Evolutionary conservation across 129 eudicot genomes (phyloP), one percentile per base, ranked within the genome.

Genomic region (Cynara cardunculus): DNA sequence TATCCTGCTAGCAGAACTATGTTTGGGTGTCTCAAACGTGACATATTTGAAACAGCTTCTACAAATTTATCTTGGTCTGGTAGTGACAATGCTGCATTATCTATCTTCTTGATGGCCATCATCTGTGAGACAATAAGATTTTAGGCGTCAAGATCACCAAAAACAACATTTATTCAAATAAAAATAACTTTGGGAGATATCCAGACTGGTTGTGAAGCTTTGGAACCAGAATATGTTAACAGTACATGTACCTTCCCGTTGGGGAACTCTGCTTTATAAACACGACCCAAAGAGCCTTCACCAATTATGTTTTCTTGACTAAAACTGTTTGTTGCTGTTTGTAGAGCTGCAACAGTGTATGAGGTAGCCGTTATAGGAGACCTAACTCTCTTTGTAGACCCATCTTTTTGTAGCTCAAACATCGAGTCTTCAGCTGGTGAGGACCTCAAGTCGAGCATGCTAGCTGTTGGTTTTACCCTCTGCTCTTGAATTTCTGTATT

Each of bases 271-370:
- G 97, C 99, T 86, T 86, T 92, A 81, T 95, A 95, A 85, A 95
- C 97, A 67, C 99, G 99, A 44, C 99, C 99, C 71, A 95, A 90
- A 28, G 99, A 95, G 64, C 99, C 99, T 89, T 95, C 99, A 74
- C 99, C 99, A 11, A 95, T 78, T 41, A 95, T 85, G 82, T 95
- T 92, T 73, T 92, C 99, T 89, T 95, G 99, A 81, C 88, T 90
- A 83, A 95, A 95, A 91, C 97, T 95, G 80, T 95, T 95, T 64
- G 99, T 95, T 79, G 99, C 97, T 21, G 95, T 86, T 83, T 95
- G 99, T 72, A 95, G 95, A 81, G 97, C 65, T 78, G 97, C 99
- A 84, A 95, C 97, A 11, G 97, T 92, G 83, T 95, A 95, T 18
- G 97, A 86, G 67, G 93, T 88, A 80, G 97, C 97, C 62, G 95